Percentiles rank a stretch among this genome's conserved stretches.
Evolutionary conservation across 148 eudicot genomes (phyloP).

Genomic region (Rhododendron griersonianum): DNA sequence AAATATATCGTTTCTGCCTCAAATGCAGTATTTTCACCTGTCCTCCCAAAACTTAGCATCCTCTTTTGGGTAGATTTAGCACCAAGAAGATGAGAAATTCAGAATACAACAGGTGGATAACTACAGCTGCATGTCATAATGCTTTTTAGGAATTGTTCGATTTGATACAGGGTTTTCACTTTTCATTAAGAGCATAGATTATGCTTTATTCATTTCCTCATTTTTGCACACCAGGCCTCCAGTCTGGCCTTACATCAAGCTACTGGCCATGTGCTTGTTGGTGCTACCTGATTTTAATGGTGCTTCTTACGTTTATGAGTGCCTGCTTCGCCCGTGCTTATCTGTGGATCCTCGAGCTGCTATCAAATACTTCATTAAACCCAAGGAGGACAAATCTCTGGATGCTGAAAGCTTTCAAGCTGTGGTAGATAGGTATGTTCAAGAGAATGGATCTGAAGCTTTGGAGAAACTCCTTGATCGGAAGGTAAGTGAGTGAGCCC

Average conservation of each 20-base stretch:
- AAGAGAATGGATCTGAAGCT: slow-evolving; percentile 13
- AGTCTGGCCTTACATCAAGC: slow-evolving; percentile 9
- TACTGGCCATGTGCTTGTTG: neutral
- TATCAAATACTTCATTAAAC: neutral
- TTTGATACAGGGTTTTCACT: neutral
- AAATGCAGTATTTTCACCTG: neutral
- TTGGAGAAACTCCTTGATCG: slow-evolving; percentile 5
- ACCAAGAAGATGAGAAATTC: neutral
- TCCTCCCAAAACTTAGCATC: neutral
- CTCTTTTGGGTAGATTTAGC: neutral
- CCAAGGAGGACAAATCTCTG: neutral
- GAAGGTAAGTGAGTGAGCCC: neutral
- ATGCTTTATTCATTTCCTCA: neutral
- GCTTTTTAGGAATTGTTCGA: neutral
- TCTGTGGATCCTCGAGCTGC: neutral
- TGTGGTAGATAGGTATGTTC: neutral
- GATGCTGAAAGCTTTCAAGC: neutral
- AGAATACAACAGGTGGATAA: too few species aligned
- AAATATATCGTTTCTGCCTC: too few species aligned
- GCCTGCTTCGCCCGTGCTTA: neutral
- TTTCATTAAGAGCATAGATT: neutral
- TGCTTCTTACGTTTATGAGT: neutral
- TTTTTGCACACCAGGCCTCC: neutral
- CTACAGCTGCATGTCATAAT: neutral
- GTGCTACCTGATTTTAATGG: slow-evolving; percentile 9